Evolutionary conservation across 1,284 basidiomycete genomes (phyloP).

Genomic region (Cystodermella granulosa): DNA sequence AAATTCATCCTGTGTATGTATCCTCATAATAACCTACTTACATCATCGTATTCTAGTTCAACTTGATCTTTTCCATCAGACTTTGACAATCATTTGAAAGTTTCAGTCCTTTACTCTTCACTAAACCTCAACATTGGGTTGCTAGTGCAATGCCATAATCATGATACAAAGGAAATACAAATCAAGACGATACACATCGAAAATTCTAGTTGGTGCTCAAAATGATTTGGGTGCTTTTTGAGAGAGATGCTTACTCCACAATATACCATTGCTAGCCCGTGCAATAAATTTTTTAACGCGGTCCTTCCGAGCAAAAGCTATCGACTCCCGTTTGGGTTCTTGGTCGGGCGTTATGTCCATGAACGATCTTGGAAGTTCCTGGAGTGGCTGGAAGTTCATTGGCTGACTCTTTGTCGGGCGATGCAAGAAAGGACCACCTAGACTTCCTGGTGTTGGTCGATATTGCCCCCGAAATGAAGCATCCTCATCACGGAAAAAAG

Average conservation of each 20-base stretch:
- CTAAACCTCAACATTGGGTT: too few relatives aligned
- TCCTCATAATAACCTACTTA: too few relatives aligned
- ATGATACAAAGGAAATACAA: too few relatives aligned
- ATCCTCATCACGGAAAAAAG: conserved; percentile 3
- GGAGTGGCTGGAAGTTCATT: conserved; percentile 5
- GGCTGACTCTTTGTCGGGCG: conserved; percentile 6
- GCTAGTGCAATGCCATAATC: too few relatives aligned
- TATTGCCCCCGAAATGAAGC: background rate
- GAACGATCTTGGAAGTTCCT: conserved; percentile 32
- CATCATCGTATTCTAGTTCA: too few relatives aligned
- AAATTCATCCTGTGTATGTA: too few relatives aligned
- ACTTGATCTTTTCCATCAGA: too few relatives aligned
- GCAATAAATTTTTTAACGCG: conserved; percentile 14
- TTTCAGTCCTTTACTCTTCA: too few relatives aligned
- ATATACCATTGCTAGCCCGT: background rate
- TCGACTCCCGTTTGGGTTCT: conserved; percentile 5
- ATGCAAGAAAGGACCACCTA: conserved; percentile 7
- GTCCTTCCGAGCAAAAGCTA: conserved; percentile 1
- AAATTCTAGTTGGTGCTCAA: too few relatives aligned
- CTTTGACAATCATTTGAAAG: too few relatives aligned
- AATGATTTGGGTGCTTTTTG: too few relatives aligned
- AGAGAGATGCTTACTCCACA: background rate
- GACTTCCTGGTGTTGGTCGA: background rate
- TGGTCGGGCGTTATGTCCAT: conserved; percentile 37
- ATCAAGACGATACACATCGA: too few relatives aligned